Evolutionary conservation across 176 grass and related monocot genomes (phyloP), one percentile per base, ranked within the genome.

Genomic region (Oryza nivara): DNA sequence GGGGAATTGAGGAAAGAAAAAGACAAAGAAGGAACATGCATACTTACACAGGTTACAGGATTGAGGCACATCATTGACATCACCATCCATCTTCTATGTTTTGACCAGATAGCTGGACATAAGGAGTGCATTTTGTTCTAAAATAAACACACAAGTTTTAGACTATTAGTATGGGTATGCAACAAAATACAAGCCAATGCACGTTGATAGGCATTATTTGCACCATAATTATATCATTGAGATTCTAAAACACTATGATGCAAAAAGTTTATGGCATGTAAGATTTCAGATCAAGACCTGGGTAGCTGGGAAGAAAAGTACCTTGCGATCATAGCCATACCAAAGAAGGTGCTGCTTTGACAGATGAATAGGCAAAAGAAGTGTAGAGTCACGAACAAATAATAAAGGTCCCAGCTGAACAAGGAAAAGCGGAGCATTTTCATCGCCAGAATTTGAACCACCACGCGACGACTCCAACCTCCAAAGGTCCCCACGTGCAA

Each of bases 311-410:
- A 74, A 20, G 45, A 45, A 3, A 35, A 12, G 9, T 94, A 99
- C 96, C 96, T 99, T 96, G 20, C 82, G 87, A 83, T 99, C 96
- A 81, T 96, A 99, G 49, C 93, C 96, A 89, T 96, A 99, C 96
- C 93, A 99, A 90, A 99, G 91, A 52, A 99, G 88, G 83, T 96
- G 91, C 76, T 99, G 93, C 72, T 99, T 96, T 82, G 93, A 96
- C n/a, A 99, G 44, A 92, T 99, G 93, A 83, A 99, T 48, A 9
- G 96, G 96, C 58, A 99, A 92, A 85, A 99, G 93, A 90, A 99
- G 81, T 34, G 96, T 92, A 17, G 96, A 94, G 54, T 99, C 93
- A 17, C 91, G 87, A 69, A 99, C 83, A 81, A 99, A 96, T 63
- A 99, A 70, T 58, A 99, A 74, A 45, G 96, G 96, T 47, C 96